Base-by-base conservation (phyloP, 331 rosid species). In the Malus hybrid region DNA sequence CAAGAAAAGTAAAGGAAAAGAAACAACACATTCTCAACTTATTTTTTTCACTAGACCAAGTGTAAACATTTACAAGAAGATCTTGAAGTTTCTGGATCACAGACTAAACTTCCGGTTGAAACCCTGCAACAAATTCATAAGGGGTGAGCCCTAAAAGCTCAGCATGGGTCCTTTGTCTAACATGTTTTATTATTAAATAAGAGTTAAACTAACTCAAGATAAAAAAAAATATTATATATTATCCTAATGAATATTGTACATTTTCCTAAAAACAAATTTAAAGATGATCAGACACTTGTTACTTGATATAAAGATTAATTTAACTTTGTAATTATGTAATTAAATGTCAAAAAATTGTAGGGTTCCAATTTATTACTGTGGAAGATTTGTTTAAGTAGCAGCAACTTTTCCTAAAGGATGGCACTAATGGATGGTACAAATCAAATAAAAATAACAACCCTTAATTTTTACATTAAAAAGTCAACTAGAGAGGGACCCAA, bases 91-190 rank as follows among this genome's bases (percentile, higher is more conserved):
- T 48, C 0, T 15, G n/a, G 56, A 50, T 5, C n/a, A 50, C 4
- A 2, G 8, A 15, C 56, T 50, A 15, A 50, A 50, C 1, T 50
- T 50, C n/a, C n/a, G 3, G 55, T 50, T 50, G n/a, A 6, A 50
- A 15, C 8, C 56, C n/a, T 15, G n/a, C 1, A 50, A 15, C 56
- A 15, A 15, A 50, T 50, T 50, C 56, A 15, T 48, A 48, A 48
- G 6, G 56, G n/a, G 56, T 6, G 9, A 50, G n/a, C 56, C 56
- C n/a, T 50, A 50, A 15, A 50, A 50, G 8, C 19, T 5, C 19
- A 50, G 1, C 0, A 50, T 0, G 8, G 19, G 3, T 50, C 1
- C 3, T 15, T 0, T 15, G 9, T 1, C 56, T 50, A 50, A 15
- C 3, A 50, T 50, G 8, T 50, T 15, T 50, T 15, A 0, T 50